phyloP scores from a whole-genome alignment of 108 stramenopile species.

The Aurantiochytrium sp. region DNA sequence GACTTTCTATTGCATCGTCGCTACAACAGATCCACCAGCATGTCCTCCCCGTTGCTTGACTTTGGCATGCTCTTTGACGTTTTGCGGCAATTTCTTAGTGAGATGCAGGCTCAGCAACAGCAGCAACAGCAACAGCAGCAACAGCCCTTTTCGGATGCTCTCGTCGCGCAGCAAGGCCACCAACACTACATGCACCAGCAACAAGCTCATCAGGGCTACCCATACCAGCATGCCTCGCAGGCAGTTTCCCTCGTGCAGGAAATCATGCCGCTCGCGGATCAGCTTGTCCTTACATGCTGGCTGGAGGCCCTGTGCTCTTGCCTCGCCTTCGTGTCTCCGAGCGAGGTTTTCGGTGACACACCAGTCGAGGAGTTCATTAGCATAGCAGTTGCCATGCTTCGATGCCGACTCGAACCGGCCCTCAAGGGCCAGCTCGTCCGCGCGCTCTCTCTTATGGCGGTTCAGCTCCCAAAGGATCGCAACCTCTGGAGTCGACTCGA shows the following conservation, averaged over 20 bases:
- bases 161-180: background rate
- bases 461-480: background rate
- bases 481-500: background rate
- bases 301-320: background rate
- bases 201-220: no score
- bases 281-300: constrained; percentile 5
- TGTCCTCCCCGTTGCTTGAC: background rate
- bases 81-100: background rate
- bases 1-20: background rate
- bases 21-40: background rate
- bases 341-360: background rate
- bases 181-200: background rate
- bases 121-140: background rate
- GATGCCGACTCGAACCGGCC: background rate
- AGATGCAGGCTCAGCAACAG: background rate
- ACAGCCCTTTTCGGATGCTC: background rate
- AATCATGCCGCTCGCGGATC: background rate
- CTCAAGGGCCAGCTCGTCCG: background rate
- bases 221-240: no score
- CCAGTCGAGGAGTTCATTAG: background rate
- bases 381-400: background rate
- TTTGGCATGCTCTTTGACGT: background rate
- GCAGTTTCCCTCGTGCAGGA: background rate
- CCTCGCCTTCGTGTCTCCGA: background rate
- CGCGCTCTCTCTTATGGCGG: background rate